Conservation (phyloP, 2,329 filamentous ascomycete species). For the Xylariaceae sp. region DNA sequence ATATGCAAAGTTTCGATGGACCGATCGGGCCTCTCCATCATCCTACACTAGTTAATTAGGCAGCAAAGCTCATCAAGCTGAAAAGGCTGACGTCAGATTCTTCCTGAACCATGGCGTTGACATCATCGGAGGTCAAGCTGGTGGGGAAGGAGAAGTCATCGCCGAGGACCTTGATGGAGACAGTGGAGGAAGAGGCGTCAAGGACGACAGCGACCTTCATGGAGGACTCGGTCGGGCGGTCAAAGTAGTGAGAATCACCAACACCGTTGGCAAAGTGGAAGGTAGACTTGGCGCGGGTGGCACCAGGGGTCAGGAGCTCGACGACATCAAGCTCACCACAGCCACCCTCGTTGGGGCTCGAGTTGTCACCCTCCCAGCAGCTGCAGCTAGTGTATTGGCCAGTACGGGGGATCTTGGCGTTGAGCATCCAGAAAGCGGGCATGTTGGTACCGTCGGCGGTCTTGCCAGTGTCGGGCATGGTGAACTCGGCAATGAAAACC, state of each 20-base stretch:
- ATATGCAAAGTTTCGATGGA: no score
- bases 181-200: slow-evolving; percentile 42
- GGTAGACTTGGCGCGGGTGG: slow-evolving; percentile 64
- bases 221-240: slow-evolving; percentile 51
- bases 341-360: slow-evolving; percentile 32
- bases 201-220: slow-evolving; percentile 65
- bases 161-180: slow-evolving; percentile 52
- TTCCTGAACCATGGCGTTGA: slow-evolving; percentile 27
- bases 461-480: slow-evolving; percentile 61
- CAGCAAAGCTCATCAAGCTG: slow-evolving; percentile 23
- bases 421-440: slow-evolving; percentile 73
- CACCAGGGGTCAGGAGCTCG: slow-evolving; percentile 64
- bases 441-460: slow-evolving; percentile 57
- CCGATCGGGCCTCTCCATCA: no score
- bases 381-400: slow-evolving; percentile 68
- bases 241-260: slow-evolving; percentile 68
- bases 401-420: slow-evolving; percentile 66
- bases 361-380: slow-evolving; percentile 56
- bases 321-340: slow-evolving; percentile 76
- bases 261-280: slow-evolving; percentile 61
- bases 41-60: no score
- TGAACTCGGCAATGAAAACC: slow-evolving; percentile 69
- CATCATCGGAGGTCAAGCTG: slow-evolving; percentile 34
- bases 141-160: slow-evolving; percentile 36
- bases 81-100: slow-evolving; percentile 19